A percentile compares a stretch with the other conserved stretches of the same genome.
Evolutionary conservation across 1,139 yeast genomes (phyloP).

Genomic region (Pichia sp.): DNA sequence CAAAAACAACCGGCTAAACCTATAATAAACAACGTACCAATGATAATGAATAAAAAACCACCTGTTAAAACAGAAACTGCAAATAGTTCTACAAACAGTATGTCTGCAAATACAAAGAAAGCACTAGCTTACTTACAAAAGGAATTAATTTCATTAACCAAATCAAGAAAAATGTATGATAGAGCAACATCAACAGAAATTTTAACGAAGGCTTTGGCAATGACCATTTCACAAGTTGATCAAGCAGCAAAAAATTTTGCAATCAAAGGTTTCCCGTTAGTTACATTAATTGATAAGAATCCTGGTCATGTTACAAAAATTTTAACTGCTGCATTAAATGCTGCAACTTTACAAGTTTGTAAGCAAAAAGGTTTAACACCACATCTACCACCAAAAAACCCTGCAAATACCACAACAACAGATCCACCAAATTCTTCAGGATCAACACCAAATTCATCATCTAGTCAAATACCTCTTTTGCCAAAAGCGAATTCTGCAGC

Average conservation of each 20-base stretch:
- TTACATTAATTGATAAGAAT: slow-evolving; percentile 76
- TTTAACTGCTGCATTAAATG: slow-evolving; percentile 75
- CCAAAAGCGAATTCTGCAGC: background rate
- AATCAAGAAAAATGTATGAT: slow-evolving; percentile 62
- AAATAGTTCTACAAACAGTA: slow-evolving; percentile 18
- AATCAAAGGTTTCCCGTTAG: slow-evolving; percentile 71
- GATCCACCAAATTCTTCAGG: slow-evolving; percentile 19
- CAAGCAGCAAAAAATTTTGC: slow-evolving; percentile 85
- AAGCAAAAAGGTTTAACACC: slow-evolving; percentile 30
- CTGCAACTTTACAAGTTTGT: slow-evolving; percentile 62
- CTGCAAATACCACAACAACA: slow-evolving; percentile 16
- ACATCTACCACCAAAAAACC: slow-evolving; percentile 16
- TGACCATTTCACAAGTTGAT: slow-evolving; percentile 84
- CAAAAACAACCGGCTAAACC: slow-evolving; percentile 10
- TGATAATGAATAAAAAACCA: background rate
- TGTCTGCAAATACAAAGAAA: slow-evolving; percentile 54
- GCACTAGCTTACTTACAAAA: slow-evolving; percentile 64
- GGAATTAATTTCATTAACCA: slow-evolving; percentile 61
- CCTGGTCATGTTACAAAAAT: slow-evolving; percentile 83
- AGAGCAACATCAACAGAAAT: slow-evolving; percentile 72
- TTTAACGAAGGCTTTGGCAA: slow-evolving; percentile 86
- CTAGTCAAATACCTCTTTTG: background rate
- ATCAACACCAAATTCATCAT: slow-evolving; percentile 7
- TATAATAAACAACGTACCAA: background rate
- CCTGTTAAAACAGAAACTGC: slow-evolving; percentile 16